A percentile compares a stretch with the other conserved stretches of the same genome.
Conservation (phyloP, 129 eudicot species). For the Saussurea involucrata region DNA sequence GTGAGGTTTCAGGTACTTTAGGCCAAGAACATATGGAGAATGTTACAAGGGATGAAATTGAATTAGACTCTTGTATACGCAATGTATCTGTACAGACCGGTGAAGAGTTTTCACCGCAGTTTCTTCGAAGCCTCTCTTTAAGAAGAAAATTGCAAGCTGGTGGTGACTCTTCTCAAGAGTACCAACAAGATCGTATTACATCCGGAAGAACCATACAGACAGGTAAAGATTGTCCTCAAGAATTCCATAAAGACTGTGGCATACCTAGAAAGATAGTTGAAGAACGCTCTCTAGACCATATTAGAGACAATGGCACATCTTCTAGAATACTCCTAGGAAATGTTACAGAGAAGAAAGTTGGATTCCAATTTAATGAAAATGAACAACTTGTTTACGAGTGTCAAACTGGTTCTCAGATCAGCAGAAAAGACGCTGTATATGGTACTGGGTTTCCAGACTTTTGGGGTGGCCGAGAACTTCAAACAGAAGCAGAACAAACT, state of each 20-base stretch:
- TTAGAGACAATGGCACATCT: neutral
- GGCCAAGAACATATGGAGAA: slow-evolving; percentile 14
- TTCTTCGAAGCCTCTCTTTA: slow-evolving; percentile 35
- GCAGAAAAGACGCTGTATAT: slow-evolving; percentile 22
- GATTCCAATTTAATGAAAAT: slow-evolving; percentile 23
- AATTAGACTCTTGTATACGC: slow-evolving; percentile 10
- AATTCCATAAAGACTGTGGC: neutral
- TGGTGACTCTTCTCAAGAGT: slow-evolving; percentile 17
- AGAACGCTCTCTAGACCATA: neutral
- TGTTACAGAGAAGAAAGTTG: slow-evolving; percentile 26
- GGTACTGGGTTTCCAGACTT: slow-evolving; percentile 15
- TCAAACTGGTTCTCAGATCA: slow-evolving; percentile 14
- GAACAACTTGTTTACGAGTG: slow-evolving; percentile 38
- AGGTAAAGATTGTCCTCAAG: neutral
- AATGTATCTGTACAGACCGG: slow-evolving; percentile 72
- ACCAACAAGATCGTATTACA: slow-evolving; percentile 27
- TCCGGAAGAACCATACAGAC: slow-evolving; percentile 17
- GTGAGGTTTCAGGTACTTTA: slow-evolving; percentile 38
- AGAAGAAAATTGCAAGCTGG: slow-evolving; percentile 12
- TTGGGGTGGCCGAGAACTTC: slow-evolving; percentile 26
- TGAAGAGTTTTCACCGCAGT: slow-evolving; percentile 65
- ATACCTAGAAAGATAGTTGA: neutral
- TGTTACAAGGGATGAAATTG: slow-evolving; percentile 16
- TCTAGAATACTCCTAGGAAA: slow-evolving; percentile 5
- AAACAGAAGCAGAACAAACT: slow-evolving; percentile 19